phyloP scores from a whole-genome alignment of 2,329 filamentous ascomycete species.

The Claviceps spartinae region DNA sequence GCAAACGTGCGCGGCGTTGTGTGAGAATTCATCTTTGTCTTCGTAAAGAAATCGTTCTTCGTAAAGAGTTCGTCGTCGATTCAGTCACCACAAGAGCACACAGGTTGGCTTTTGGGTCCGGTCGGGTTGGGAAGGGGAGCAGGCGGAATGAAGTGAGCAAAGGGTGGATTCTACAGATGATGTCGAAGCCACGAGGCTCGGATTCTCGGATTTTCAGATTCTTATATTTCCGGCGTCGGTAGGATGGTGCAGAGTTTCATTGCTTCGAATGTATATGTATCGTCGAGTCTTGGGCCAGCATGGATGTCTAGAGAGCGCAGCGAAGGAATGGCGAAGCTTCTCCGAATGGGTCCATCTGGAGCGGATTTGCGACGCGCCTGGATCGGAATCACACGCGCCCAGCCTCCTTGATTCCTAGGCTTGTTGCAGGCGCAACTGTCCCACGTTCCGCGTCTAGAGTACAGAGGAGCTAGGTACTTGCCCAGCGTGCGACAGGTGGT shows the following conservation, averaged over 20 bases:
- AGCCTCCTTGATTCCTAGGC: too few relatives aligned
- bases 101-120: neutral
- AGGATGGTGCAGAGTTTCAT: neutral
- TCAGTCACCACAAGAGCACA: neutral
- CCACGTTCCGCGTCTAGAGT: too few relatives aligned
- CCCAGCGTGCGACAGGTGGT: neutral
- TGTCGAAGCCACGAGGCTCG: neutral
- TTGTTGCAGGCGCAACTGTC: too few relatives aligned
- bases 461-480: neutral
- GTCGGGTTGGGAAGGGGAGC: neutral
- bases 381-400: neutral
- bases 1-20: slow-evolving; percentile 24
- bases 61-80: neutral
- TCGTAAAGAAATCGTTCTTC: too few relatives aligned
- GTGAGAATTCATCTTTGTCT: slow-evolving; percentile 22
- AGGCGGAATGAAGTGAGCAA: neutral
- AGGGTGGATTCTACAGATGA: neutral
- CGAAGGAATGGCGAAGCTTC: neutral
- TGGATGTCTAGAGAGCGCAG: neutral
- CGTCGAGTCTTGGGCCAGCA: neutral
- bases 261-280: neutral
- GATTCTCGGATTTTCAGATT: neutral
- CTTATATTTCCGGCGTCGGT: neutral
- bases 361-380: slow-evolving; percentile 13
- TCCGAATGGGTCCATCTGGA: neutral